phyloP scores from a whole-genome alignment of 1,139 yeast genomes.

The Pichia sp. region DNA sequence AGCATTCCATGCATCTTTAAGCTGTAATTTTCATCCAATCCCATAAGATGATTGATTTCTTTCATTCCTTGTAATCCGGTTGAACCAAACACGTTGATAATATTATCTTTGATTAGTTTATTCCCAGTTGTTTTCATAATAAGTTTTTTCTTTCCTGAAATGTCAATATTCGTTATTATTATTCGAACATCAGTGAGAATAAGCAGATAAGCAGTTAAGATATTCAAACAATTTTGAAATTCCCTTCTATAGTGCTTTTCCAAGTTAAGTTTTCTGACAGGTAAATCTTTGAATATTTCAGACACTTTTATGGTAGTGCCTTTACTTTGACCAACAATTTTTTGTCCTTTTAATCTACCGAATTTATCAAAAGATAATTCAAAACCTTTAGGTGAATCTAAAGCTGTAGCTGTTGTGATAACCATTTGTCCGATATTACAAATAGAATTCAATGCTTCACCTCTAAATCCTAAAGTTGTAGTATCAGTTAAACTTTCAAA shows the following conservation, averaged over 20 bases:
- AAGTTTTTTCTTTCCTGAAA: constrained; percentile 43
- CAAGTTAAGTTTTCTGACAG: constrained; percentile 71
- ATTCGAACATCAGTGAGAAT: constrained; percentile 54
- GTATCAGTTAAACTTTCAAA: constrained; percentile 54
- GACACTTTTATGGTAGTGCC: constrained; percentile 56
- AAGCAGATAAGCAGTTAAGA: constrained; percentile 66
- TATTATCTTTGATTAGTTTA: constrained; percentile 43
- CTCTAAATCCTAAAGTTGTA: constrained; percentile 69
- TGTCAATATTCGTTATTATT: constrained; percentile 47
- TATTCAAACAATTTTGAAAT: constrained; percentile 54
- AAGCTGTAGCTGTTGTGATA: constrained; percentile 50
- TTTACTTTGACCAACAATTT: constrained; percentile 43
- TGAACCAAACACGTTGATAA: constrained; percentile 66
- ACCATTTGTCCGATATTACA: constrained; percentile 46
- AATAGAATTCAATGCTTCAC: constrained; percentile 76
- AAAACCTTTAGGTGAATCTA: constrained; percentile 51
- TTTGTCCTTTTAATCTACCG: constrained; percentile 43
- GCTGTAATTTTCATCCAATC: constrained; percentile 18
- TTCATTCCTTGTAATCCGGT: constrained; percentile 53
- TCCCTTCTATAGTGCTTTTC: constrained; percentile 64
- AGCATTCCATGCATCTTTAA: constrained; percentile 52
- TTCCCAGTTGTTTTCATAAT: constrained; percentile 48
- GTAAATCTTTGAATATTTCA: constrained; percentile 55
- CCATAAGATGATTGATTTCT: constrained; percentile 32
- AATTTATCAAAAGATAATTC: constrained; percentile 43